Percentiles rank a stretch among this genome's conserved stretches.
These are phyloP conservation scores for Gossypium mustelinum DNA, from an alignment of 345 rosid species.

Conservation along the genomic window DNA sequence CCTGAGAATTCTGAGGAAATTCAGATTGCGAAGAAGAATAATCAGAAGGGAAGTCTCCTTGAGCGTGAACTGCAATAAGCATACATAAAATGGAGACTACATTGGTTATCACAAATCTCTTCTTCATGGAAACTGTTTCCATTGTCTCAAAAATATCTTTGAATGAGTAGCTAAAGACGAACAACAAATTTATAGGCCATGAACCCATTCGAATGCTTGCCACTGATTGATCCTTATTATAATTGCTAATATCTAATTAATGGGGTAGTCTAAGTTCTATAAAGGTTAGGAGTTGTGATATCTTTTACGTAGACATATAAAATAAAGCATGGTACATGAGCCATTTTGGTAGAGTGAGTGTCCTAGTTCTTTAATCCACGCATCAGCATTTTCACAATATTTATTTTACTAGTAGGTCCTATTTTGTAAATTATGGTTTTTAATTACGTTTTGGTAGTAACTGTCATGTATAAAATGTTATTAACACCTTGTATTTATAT, in stretches of 20 bases:
- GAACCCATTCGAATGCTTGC: neutral
- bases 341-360: no score
- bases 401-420: no score
- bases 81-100: neutral
- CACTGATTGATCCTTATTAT: neutral
- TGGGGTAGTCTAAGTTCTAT: neutral
- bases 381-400: no score
- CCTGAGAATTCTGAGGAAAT: neutral
- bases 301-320: neutral
- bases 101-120: neutral
- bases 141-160: neutral
- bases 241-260: neutral
- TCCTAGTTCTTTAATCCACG: no score
- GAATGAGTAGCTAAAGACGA: neutral
- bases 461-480: no score
- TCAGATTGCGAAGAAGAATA: neutral
- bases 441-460: no score
- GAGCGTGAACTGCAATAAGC: neutral
- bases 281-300: neutral
- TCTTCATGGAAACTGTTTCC: neutral
- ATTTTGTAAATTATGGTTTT: no score
- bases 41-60: neutral
- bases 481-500: no score
- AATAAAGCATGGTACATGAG: no score
- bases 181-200: neutral